A percentile compares a stretch with the other conserved stretches of the same genome.
Conservation (phyloP, 2,329 filamentous ascomycete species). For the Alternaria triticina region DNA sequence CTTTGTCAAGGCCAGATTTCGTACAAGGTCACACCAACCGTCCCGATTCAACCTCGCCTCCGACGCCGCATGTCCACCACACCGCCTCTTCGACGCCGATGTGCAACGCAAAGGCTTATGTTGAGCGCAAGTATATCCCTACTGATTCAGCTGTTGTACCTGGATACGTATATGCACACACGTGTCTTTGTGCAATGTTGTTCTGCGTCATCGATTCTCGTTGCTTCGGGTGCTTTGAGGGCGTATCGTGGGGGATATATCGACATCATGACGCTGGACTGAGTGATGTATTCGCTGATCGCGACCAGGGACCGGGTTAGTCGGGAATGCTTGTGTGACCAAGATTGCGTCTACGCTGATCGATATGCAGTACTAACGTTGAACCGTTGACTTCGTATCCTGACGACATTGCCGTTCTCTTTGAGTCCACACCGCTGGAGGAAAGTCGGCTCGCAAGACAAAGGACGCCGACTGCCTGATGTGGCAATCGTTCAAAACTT, state of each 20-base stretch:
- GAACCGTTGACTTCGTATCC: not conserved
- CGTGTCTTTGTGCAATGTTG: conserved; percentile 10
- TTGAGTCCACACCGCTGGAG: not conserved
- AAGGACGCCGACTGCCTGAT: not conserved
- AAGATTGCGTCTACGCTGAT: not conserved
- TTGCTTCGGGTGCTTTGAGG: not conserved
- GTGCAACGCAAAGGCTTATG: not conserved
- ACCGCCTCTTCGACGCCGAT: not conserved
- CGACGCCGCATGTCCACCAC: not conserved
- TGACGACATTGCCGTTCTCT: not conserved
- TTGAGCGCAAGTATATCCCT: not conserved
- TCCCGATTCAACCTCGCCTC: not conserved
- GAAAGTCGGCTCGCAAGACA: too few relatives aligned
- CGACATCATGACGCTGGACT: not conserved
- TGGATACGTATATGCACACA: conserved; percentile 5
- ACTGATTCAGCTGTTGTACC: conserved; percentile 2
- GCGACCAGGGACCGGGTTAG: not conserved
- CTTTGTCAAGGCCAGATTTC: not conserved
- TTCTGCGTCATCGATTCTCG: conserved; percentile 8
- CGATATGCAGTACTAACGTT: not conserved
- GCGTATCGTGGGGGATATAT: not conserved
- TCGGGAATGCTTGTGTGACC: not conserved
- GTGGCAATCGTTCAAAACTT: not conserved
- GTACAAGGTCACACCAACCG: conserved; percentile 8
- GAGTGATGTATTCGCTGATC: not conserved